Evolutionary conservation across 2,329 filamentous ascomycete species (phyloP).

Genomic region (Colletotrichum tabaci): DNA sequence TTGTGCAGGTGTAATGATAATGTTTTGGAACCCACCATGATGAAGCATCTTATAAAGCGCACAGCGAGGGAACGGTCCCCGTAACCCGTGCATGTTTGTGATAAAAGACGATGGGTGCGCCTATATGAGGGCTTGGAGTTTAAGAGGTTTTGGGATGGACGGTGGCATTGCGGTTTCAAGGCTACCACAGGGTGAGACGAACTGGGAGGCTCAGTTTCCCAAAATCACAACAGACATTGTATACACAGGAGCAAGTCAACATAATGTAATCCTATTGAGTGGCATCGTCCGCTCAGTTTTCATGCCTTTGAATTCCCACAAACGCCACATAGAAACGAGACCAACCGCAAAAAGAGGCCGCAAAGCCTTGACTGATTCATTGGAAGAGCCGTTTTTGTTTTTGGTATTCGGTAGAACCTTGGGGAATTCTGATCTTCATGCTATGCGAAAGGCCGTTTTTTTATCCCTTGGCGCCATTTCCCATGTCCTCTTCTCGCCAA

Average conservation of each 20-base stretch:
- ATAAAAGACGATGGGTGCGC: neutral
- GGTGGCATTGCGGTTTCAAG: neutral
- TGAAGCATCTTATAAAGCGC: neutral
- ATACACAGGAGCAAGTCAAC: slow-evolving; percentile 4
- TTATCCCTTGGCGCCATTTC: slow-evolving; percentile 27
- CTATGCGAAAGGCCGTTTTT: slow-evolving; percentile 43
- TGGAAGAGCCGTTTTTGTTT: slow-evolving; percentile 44
- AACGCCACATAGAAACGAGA: slow-evolving; percentile 27
- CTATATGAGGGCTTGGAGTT: neutral
- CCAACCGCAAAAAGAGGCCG: slow-evolving; percentile 7
- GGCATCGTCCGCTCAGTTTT: slow-evolving; percentile 19
- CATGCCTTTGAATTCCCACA: neutral
- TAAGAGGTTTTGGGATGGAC: neutral
- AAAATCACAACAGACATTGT: neutral
- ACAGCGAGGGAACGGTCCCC: neutral
- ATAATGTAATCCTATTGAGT: slow-evolving; percentile 37
- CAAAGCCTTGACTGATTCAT: slow-evolving; percentile 23
- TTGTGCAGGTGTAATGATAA: slow-evolving; percentile 49
- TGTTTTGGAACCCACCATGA: slow-evolving; percentile 11
- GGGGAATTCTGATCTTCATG: slow-evolving; percentile 43
- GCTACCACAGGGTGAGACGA: no score
- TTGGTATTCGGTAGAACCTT: slow-evolving; percentile 43
- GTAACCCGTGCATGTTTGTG: slow-evolving; percentile 5
- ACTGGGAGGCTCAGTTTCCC: neutral
- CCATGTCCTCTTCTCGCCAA: slow-evolving; percentile 41